Evolutionary conservation across 805 yeast species (phyloP).

Genomic region (Saturnispora hagleri): DNA sequence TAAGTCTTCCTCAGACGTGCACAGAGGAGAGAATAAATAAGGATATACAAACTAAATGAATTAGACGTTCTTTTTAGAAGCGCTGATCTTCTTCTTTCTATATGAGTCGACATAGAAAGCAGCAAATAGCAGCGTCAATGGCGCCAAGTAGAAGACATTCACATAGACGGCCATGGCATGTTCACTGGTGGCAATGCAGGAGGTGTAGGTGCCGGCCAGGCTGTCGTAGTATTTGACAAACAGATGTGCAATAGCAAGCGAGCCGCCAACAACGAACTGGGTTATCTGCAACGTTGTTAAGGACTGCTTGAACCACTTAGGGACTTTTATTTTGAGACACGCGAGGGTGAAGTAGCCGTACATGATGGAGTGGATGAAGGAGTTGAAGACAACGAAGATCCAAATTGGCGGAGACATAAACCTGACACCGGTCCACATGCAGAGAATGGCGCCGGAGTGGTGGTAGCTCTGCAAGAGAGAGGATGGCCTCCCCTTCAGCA

Average conservation of each 20-base stretch:
- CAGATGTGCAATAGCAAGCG: constrained; percentile 54
- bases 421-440: constrained; percentile 74
- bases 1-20: background rate
- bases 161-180: constrained; percentile 54
- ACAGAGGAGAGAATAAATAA: background rate
- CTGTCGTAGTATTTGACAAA: constrained; percentile 52
- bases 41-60: background rate
- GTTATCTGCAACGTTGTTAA: constrained; percentile 60
- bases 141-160: constrained; percentile 57
- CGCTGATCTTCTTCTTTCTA: constrained; percentile 19
- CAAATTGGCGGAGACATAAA: constrained; percentile 68
- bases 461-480: constrained; percentile 65
- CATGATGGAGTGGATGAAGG: constrained; percentile 71
- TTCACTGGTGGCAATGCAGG: constrained; percentile 49
- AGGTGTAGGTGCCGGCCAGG: constrained; percentile 30
- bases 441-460: constrained; percentile 72
- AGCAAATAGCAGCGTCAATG: constrained; percentile 56
- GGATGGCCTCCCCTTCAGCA: constrained; percentile 59
- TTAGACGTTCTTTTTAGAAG: background rate
- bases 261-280: constrained; percentile 62
- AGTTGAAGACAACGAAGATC: constrained; percentile 73
- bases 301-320: constrained; percentile 44
- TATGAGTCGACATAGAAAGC: constrained; percentile 58
- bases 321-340: constrained; percentile 50
- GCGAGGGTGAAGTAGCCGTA: constrained; percentile 58